Percentiles rank a stretch among this genome's conserved stretches.
phyloP scores from a whole-genome alignment of 2,329 filamentous ascomycete genomes.

The Domatiomyces globalis region DNA sequence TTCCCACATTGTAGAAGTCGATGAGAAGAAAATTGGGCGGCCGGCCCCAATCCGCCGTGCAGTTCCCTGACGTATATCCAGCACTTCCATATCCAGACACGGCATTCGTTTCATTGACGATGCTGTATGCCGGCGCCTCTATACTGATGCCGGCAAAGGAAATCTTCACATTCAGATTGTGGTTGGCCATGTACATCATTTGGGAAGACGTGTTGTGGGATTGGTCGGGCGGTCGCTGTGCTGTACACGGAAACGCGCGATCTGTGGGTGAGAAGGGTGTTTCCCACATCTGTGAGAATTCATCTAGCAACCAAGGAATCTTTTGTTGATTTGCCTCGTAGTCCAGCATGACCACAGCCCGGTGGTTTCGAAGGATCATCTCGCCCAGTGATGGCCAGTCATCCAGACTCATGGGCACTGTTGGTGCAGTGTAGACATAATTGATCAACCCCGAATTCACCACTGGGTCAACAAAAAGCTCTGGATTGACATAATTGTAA shows the following conservation, averaged over 20 bases:
- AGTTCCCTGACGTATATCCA: slow-evolving; percentile 50
- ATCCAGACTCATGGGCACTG: slow-evolving; percentile 53
- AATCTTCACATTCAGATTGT: slow-evolving; percentile 75
- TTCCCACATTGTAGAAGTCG: slow-evolving; percentile 68
- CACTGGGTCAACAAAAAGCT: slow-evolving; percentile 54
- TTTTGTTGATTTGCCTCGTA: slow-evolving; percentile 66
- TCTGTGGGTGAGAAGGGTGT: slow-evolving; percentile 67
- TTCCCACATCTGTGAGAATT: slow-evolving; percentile 84
- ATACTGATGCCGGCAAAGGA: slow-evolving; percentile 49
- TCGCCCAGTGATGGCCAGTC: slow-evolving; percentile 74
- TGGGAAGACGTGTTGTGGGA: slow-evolving; percentile 36
- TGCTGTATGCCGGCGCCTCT: slow-evolving; percentile 56
- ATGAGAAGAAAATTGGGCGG: slow-evolving; percentile 69
- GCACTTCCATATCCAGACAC: slow-evolving; percentile 51
- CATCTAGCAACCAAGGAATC: slow-evolving; percentile 72
- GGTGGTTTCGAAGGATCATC: slow-evolving; percentile 57
- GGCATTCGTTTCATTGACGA: slow-evolving; percentile 60
- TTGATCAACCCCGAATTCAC: slow-evolving; percentile 55
- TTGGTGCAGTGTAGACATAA: slow-evolving; percentile 59
- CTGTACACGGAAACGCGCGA: slow-evolving; percentile 59
- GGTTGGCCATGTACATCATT: slow-evolving; percentile 70
- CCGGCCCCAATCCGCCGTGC: slow-evolving; percentile 49
- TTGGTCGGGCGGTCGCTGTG: slow-evolving; percentile 56
- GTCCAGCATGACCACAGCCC: slow-evolving; percentile 70
- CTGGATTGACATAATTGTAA: slow-evolving; percentile 54